Evolutionary conservation across 108 stramenopile genomes (phyloP).

Genomic region (Cyclotella choctawhatcheeana): DNA sequence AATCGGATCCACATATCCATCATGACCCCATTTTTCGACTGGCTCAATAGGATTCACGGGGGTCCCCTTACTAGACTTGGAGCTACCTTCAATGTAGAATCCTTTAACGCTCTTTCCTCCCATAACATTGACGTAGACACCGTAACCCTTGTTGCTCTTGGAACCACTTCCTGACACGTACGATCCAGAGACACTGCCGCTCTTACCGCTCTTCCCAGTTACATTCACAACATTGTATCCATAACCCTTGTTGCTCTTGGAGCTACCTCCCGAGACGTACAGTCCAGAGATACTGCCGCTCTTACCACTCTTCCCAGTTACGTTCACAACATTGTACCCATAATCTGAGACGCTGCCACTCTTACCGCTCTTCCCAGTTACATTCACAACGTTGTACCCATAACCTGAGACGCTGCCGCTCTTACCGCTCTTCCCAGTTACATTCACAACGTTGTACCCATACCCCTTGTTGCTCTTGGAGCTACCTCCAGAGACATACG

Average conservation of each 20-base stretch:
- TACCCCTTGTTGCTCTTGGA: not conserved
- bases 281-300: not conserved
- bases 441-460: too few relatives aligned
- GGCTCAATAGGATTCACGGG: slow-evolving; percentile 2
- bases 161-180: not conserved
- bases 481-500: not conserved
- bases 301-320: not conserved
- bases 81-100: not conserved
- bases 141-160: slow-evolving; percentile 1
- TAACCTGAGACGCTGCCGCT: not conserved
- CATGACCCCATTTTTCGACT: not conserved
- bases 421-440: not conserved
- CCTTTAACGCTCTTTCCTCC: not conserved
- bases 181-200: not conserved
- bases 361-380: not conserved
- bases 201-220: not conserved
- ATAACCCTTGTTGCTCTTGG: not conserved
- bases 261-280: not conserved
- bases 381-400: not conserved
- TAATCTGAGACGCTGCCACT: not conserved
- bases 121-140: not conserved
- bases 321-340: not conserved
- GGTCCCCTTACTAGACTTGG: not conserved
- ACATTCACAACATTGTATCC: not conserved
- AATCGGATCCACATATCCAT: not conserved